phyloP scores from a whole-genome alignment of 306 rosid genomes.

The Rubus parviflorus region DNA sequence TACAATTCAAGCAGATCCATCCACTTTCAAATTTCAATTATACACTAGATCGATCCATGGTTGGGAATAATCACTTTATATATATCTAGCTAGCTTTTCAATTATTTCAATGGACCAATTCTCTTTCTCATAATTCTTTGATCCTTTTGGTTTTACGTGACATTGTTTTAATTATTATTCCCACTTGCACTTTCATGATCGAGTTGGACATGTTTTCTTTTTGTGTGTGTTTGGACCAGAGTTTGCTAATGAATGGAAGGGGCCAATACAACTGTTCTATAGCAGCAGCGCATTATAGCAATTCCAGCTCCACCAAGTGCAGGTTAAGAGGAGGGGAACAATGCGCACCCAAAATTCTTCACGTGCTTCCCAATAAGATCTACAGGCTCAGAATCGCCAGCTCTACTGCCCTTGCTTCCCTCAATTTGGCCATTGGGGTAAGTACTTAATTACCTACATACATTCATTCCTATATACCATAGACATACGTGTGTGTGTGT shows the following conservation, averaged over 20 bases:
- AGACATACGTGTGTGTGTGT: too few relatives aligned
- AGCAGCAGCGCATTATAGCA: slow-evolving; percentile 36
- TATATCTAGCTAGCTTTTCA: too few relatives aligned
- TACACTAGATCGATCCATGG: background rate
- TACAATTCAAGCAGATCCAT: background rate
- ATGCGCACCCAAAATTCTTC: slow-evolving; percentile 68
- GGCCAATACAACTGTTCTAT: slow-evolving; percentile 79
- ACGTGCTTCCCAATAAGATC: slow-evolving; percentile 59
- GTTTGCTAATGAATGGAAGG: slow-evolving; percentile 65
- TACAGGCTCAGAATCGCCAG: slow-evolving; percentile 74
- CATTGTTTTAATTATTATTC: background rate
- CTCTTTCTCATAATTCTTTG: background rate
- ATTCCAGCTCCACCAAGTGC: slow-evolving; percentile 34
- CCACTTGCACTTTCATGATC: background rate
- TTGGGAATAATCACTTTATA: background rate
- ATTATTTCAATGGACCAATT: too few relatives aligned
- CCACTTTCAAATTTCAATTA: too few relatives aligned
- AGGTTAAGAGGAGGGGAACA: slow-evolving; percentile 50
- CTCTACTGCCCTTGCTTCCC: slow-evolving; percentile 70
- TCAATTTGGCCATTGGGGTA: slow-evolving; percentile 81
- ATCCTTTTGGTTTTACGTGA: background rate
- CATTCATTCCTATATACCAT: background rate
- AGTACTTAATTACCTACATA: background rate
- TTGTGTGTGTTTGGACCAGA: slow-evolving; percentile 11
- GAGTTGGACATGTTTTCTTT: background rate